Evolutionary conservation across 2,329 filamentous ascomycete species (phyloP), one percentile per base, ranked within the genome.

Genomic region (Ophiostoma angusticollis): DNA sequence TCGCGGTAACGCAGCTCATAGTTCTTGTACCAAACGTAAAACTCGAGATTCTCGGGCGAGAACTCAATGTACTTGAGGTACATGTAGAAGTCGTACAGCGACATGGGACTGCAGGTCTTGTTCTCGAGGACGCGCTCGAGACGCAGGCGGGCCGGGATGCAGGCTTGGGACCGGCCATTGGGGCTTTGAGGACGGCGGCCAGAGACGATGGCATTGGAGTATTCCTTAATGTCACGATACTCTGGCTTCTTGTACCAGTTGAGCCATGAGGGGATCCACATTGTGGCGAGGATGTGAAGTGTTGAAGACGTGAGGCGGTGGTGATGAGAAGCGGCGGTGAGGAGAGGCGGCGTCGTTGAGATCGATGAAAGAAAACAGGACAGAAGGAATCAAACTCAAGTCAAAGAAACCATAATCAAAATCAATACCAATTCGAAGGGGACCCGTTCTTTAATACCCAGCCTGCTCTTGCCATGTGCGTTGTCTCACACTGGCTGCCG

Each of bases 41-140:
- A 68, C 49, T 68, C 64, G 8, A 68, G 57, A 45, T 68, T 68
- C 51, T 68, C 64, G 0, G 62, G 54, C 2, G 63, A 67, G 50
- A 57, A 62, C 49, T 68, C 64, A 34, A 68, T 65, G 46, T 67
- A 59, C 50, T 65, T 66, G 35, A 68, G 53, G 42, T 67, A 68
- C 62, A 67, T 65, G 51, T 65, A 67, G 36, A 68, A 68, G 51
- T 68, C 64, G 42, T 66, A 65, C 9, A 67, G 49, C 0, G 62
- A 65, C 63, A 67, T 65, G 4, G 64, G 64, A 37, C 61, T 64
- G 45, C 64, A 67, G 24, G 64, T 67, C 51, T 61, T 60, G 52
- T 68, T 68, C 18, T 58, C 59, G 14, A 68, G 52, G n/a, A 68
- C 63, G 27, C 60, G 56, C 32, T 67, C 63, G 14, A 68, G 55